phyloP scores from a whole-genome alignment of 1,139 yeast genomes.

The Protomyces arabidopsidicola region DNA sequence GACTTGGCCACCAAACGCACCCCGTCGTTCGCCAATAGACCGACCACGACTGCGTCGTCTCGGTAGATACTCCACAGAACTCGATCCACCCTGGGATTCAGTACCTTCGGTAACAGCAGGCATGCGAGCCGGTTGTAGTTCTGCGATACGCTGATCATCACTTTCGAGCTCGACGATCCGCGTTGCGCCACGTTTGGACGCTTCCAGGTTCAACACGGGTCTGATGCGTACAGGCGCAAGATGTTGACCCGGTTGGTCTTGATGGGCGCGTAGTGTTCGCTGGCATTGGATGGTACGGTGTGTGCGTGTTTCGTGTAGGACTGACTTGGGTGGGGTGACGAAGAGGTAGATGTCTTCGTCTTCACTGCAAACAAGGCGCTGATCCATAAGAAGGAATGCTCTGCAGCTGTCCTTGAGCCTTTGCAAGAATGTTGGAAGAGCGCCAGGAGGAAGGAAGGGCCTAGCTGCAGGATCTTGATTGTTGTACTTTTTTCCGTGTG shows the following conservation, averaged over 20 bases:
- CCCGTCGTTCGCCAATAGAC: constrained; percentile 10
- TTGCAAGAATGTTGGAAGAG: too few relatives aligned
- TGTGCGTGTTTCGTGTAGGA: constrained; percentile 13
- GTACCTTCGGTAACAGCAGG: neutral
- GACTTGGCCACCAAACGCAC: neutral
- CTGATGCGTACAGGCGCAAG: constrained; percentile 8
- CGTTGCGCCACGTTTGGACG: constrained; percentile 6
- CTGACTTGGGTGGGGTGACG: constrained; percentile 12
- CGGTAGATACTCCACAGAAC: neutral
- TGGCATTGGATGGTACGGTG: neutral
- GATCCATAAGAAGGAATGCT: neutral
- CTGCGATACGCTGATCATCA: constrained; percentile 18
- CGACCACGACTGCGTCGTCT: constrained; percentile 4
- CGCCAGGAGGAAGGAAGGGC: too few relatives aligned
- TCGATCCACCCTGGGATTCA: neutral
- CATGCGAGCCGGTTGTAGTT: neutral
- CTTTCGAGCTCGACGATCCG: constrained; percentile 19
- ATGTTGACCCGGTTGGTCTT: neutral
- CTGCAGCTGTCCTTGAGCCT: too few relatives aligned
- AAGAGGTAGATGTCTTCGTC: constrained; percentile 13
- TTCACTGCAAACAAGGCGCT: neutral
- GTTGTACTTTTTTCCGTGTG: too few relatives aligned
- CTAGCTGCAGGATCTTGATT: too few relatives aligned
- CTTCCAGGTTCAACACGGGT: constrained; percentile 20
- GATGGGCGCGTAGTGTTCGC: neutral